Percentiles rank a stretch among this genome's conserved stretches.
Evolutionary conservation across 2,329 filamentous ascomycete genomes (phyloP).

Genomic region (Aspergillus ochraceus): DNA sequence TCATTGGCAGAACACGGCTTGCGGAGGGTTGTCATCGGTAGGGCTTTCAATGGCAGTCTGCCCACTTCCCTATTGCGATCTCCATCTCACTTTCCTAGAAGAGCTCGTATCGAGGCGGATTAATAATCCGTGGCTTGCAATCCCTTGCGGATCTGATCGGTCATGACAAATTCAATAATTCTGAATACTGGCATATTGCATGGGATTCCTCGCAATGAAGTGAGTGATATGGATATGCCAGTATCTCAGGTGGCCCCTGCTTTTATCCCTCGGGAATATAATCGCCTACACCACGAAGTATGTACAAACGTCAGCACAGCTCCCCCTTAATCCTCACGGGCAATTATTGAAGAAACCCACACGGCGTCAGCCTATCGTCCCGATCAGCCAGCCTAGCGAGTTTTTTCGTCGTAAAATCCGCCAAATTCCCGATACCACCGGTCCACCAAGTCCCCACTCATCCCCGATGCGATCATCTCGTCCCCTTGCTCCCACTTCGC

Average conservation of each 20-base stretch:
- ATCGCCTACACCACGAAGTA: background rate
- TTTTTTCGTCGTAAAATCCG: conserved; percentile 23
- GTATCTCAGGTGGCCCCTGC: no score
- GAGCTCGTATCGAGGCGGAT: background rate
- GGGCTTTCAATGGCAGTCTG: background rate
- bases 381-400: background rate
- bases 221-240: background rate
- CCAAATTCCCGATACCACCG: conserved; percentile 49
- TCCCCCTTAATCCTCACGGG: background rate
- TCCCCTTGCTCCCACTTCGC: conserved; percentile 49
- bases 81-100: background rate
- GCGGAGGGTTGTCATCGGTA: background rate
- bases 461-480: conserved; percentile 52
- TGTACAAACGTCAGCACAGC: background rate
- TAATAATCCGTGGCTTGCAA: background rate
- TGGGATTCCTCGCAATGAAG: background rate
- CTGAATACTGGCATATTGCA: background rate
- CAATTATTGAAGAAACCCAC: background rate
- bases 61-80: background rate
- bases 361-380: background rate
- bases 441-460: conserved; percentile 41
- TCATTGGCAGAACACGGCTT: background rate
- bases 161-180: background rate
- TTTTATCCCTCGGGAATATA: no score
- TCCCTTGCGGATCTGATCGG: background rate